Evolutionary conservation across 345 rosid species (phyloP).

Genomic region (Cardamine chenopodiifolia): DNA sequence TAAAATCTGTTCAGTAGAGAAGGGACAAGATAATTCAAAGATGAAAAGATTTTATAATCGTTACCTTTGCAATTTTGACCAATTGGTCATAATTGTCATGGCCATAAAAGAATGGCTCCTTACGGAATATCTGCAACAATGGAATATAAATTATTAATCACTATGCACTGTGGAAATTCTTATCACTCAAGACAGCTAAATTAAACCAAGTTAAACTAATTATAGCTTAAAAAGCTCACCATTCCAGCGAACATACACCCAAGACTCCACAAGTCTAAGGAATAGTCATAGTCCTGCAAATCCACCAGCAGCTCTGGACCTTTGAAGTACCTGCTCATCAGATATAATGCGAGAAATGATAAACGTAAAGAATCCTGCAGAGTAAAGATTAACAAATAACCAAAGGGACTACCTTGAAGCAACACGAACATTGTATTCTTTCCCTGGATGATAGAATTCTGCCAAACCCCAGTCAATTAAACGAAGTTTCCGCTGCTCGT

Average conservation of each 20-base stretch:
- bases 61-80: conserved; percentile 96
- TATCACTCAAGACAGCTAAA: neutral
- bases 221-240: conserved; percentile 52
- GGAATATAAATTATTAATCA: neutral
- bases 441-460: conserved; percentile 95
- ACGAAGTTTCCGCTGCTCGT: conserved; percentile 89
- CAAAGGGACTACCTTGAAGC: conserved; percentile 75
- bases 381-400: conserved; percentile 1
- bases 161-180: neutral
- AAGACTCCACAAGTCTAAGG: conserved; percentile 97
- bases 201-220: conserved; percentile 12
- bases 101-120: conserved; percentile 98
- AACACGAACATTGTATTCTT: conserved; percentile 96
- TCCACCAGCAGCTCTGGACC: conserved; percentile 99
- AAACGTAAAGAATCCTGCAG: neutral
- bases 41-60: neutral
- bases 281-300: conserved; percentile 97
- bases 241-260: conserved; percentile 99
- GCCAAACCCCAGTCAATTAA: conserved; percentile 99
- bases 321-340: conserved; percentile 81
- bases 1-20: neutral
- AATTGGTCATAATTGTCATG: conserved; percentile 97
- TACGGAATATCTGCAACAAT: conserved; percentile 81
- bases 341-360: neutral
- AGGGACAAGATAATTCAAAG: neutral